phyloP scores from a whole-genome alignment of 495 filamentous ascomycete genomes.

The Neurospora hispaniola region DNA sequence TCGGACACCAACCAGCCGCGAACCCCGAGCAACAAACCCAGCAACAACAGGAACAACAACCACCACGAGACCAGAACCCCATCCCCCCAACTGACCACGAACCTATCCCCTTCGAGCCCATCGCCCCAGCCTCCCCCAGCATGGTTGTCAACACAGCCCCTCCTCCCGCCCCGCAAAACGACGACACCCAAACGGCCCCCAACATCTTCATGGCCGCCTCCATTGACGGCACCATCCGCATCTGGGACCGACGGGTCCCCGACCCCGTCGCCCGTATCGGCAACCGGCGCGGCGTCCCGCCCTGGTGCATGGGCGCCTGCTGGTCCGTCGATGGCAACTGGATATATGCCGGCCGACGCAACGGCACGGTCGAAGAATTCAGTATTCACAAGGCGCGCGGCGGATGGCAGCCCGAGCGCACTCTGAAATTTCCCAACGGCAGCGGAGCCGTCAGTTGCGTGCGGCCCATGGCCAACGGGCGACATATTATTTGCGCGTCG shows the following conservation, averaged over 20 bases:
- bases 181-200: slow-evolving; percentile 41
- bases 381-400: slow-evolving; percentile 70
- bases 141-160: slow-evolving; percentile 18
- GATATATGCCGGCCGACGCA: slow-evolving; percentile 86
- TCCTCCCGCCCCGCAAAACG: slow-evolving; percentile 17
- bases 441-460: slow-evolving; percentile 83
- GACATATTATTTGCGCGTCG: slow-evolving; percentile 87
- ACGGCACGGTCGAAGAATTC: slow-evolving; percentile 92
- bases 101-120: slow-evolving; percentile 9
- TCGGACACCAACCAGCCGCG: slow-evolving; percentile 7
- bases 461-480: slow-evolving; percentile 82
- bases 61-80: slow-evolving; percentile 3
- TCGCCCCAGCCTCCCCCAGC: slow-evolving; percentile 19
- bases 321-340: slow-evolving; percentile 95
- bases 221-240: slow-evolving; percentile 75
- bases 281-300: slow-evolving; percentile 61
- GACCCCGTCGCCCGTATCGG: slow-evolving; percentile 69
- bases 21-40: slow-evolving; percentile 2
- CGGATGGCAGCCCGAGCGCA: slow-evolving; percentile 54
- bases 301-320: slow-evolving; percentile 97
- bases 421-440: slow-evolving; percentile 81
- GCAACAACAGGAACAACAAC: not conserved
- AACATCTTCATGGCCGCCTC: slow-evolving; percentile 78
- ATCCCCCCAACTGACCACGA: slow-evolving; percentile 8
- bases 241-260: slow-evolving; percentile 81